These are phyloP conservation scores for Melastoma candidum DNA, from an alignment of 441 rosid genomes.

Conservation along the genomic window DNA sequence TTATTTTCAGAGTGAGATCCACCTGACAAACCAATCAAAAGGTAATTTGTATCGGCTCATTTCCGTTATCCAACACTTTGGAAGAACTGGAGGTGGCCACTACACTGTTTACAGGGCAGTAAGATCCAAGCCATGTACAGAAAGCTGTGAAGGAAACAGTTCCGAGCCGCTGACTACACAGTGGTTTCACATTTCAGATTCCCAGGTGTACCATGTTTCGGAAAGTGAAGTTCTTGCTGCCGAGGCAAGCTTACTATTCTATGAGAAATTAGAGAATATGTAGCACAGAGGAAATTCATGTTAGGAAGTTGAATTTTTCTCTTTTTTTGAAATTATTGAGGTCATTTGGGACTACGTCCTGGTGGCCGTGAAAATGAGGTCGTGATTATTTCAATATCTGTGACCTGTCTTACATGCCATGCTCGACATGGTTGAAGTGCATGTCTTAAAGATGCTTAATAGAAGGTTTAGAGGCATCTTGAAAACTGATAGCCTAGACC, in stretches of 20 bases:
- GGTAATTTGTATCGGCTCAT: conserved; percentile 40
- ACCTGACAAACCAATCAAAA: conserved; percentile 14
- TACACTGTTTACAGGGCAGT: conserved; percentile 68
- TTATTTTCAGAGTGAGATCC: conserved; percentile 1
- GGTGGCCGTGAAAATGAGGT: too few species aligned
- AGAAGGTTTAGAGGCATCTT: too few species aligned
- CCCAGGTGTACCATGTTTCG: conserved; percentile 41
- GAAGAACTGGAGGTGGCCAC: conserved; percentile 74
- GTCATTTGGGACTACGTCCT: too few species aligned
- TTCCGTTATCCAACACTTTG: conserved; percentile 79
- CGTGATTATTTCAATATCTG: too few species aligned
- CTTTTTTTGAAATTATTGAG: too few species aligned
- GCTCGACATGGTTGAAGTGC: too few species aligned
- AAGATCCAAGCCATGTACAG: conserved; percentile 17
- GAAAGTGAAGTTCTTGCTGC: conserved; percentile 71
- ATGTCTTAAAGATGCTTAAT: too few species aligned
- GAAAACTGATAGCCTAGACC: too few species aligned
- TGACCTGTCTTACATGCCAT: too few species aligned
- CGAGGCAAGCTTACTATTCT: conserved; percentile 82
- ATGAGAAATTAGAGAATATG: conserved; percentile 34
- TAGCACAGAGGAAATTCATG: background rate
- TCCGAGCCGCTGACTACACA: conserved; percentile 15
- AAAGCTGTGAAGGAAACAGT: conserved; percentile 12
- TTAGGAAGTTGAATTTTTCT: background rate
- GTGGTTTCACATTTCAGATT: conserved; percentile 83